phyloP scores from a whole-genome alignment of 306 rosid species.

The Crotalaria pallida region DNA sequence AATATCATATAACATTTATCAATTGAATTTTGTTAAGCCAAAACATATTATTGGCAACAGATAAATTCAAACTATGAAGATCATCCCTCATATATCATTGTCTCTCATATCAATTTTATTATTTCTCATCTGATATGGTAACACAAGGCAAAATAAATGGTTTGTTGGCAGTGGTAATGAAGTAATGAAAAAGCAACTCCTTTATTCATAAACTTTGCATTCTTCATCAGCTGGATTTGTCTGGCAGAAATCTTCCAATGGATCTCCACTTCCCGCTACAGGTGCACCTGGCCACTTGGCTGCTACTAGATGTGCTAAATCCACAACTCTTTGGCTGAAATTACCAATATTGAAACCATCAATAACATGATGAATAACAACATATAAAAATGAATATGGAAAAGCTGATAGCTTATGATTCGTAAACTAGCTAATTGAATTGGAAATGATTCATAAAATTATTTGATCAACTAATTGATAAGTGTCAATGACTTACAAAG shows the following conservation, averaged over 20 bases:
- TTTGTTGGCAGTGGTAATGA: slow-evolving; percentile 7
- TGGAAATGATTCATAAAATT: no score
- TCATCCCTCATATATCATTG: slow-evolving; percentile 11
- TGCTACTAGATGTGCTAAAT: slow-evolving; percentile 91
- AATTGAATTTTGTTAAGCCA: not conserved
- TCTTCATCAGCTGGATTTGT: slow-evolving; percentile 89
- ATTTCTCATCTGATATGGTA: slow-evolving; percentile 5
- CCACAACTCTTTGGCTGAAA: slow-evolving; percentile 97
- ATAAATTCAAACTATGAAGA: not conserved
- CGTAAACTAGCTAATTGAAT: no score
- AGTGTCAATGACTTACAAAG: no score
- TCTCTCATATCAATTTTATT: slow-evolving; percentile 19
- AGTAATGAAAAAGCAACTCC: not conserved
- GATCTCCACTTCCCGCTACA: slow-evolving; percentile 58
- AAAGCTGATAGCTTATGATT: no score
- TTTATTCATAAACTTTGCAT: slow-evolving; percentile 84
- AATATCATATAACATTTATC: not conserved
- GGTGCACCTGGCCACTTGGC: slow-evolving; percentile 74
- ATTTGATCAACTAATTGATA: no score
- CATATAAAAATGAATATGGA: not conserved
- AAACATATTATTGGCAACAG: slow-evolving; percentile 26
- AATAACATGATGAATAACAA: not conserved
- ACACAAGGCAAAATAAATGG: slow-evolving; percentile 23
- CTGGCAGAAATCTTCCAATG: slow-evolving; percentile 94
- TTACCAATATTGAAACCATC: slow-evolving; percentile 9